Base-by-base conservation (phyloP, 495 filamentous ascomycete genomes). In the Penicillium coffeae region DNA sequence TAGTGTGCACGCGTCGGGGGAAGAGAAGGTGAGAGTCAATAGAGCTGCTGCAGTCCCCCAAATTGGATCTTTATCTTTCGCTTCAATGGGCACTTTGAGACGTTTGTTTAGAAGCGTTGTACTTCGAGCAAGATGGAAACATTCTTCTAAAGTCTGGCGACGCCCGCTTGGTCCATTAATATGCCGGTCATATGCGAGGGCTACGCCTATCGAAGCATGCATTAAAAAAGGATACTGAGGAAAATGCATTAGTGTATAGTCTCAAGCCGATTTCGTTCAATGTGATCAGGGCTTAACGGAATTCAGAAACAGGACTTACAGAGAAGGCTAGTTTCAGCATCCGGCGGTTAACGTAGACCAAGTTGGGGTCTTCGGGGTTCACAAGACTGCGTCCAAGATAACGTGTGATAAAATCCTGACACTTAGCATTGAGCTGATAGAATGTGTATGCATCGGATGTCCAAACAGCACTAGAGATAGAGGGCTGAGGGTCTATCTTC, bases 1-100 rank as follows among this genome's bases (percentile, higher is more conserved):
- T 6, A 68, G 62, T n/a, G 49, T 64, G 40, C 37, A 38, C 33
- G 67, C 63, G 14, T 75, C 67, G 16, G 60, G 56, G 22, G 62
- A 62, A 8, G 68, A 68, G 50, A 77, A 71, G 40, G 59, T 54
- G 6, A 74, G 48, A 7, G 73, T 57, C 14, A 47, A 59, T 22
- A 74, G 56, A 41, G 63, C 58, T 30, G 70, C 66, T 0, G 71
- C 73, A 27, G 73, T 74, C 10, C 56, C 74, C 70, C 69, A 76
- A 13, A 76, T 61, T 42, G 73, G 38, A 56, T 77, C 74, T 38
- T 63, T 66, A 18, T 73, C 71, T 44, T 61, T 45, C 5, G 50
- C n/a, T 46, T 59, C 21, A 21, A 75, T 67, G 0, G 71, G 66
- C 39, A 62, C 43, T 2, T 41, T 34, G 45, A 77, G 25, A 27